Evolutionary conservation across 352 stramenopile species (phyloP).

Genomic region (Phytophthora ramorum): DNA sequence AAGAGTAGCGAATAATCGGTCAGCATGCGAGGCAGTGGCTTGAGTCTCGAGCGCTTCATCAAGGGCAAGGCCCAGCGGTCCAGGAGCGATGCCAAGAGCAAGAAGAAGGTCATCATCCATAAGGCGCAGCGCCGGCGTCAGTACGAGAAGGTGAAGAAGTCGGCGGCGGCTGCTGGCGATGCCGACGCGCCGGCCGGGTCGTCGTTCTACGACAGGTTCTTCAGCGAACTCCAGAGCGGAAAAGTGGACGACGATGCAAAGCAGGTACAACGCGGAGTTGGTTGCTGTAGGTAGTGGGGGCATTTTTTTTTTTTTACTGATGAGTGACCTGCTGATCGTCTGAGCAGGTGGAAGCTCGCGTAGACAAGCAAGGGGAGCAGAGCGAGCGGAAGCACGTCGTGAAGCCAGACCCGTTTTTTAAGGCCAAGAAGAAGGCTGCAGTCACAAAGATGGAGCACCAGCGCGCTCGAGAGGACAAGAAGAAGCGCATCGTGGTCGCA

Average conservation of each 20-base stretch:
- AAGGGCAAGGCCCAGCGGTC: constrained; percentile 83
- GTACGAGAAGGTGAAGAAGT: constrained; percentile 87
- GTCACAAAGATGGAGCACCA: constrained; percentile 62
- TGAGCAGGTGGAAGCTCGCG: constrained; percentile 30
- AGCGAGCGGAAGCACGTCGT: constrained; percentile 29
- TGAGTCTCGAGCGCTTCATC: constrained; percentile 90
- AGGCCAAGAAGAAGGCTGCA: constrained; percentile 81
- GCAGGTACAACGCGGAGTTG: constrained; percentile 10
- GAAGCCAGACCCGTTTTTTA: constrained; percentile 86
- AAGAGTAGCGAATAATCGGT: background rate
- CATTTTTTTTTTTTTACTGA: background rate
- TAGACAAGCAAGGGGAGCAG: constrained; percentile 26
- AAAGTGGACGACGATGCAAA: constrained; percentile 38
- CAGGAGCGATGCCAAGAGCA: constrained; percentile 84
- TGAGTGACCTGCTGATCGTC: constrained; percentile 4
- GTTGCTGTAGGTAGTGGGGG: constrained; percentile 5
- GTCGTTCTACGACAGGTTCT: constrained; percentile 88
- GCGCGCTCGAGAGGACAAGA: constrained; percentile 46
- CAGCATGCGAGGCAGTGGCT: constrained; percentile 72
- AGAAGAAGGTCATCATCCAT: constrained; percentile 83
- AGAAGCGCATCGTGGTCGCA: constrained; percentile 53
- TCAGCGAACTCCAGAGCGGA: constrained; percentile 61
- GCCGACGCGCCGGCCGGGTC: constrained; percentile 26
- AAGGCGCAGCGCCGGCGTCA: constrained; percentile 80
- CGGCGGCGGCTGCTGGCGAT: constrained; percentile 16